A percentile compares a stretch with the other conserved stretches of the same genome.
These are phyloP conservation scores for Candida golubevii DNA, from an alignment of 805 yeast species.

Conservation along the genomic window DNA sequence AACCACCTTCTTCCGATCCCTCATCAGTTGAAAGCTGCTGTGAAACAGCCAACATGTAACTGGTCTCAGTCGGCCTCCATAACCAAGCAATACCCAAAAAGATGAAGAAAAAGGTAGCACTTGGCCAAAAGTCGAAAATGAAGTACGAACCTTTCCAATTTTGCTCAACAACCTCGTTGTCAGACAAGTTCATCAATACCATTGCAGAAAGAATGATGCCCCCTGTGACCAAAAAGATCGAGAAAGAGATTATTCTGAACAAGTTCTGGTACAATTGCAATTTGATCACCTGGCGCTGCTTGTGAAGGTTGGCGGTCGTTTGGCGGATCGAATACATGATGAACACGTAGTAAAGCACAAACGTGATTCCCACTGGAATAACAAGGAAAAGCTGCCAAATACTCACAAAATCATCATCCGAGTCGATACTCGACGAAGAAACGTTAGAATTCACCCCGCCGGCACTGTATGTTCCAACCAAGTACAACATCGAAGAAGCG, in stretches of 20 bases:
- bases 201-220: slow-evolving; percentile 72
- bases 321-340: slow-evolving; percentile 67
- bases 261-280: slow-evolving; percentile 79
- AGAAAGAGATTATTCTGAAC: slow-evolving; percentile 67
- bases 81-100: slow-evolving; percentile 81
- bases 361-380: slow-evolving; percentile 67
- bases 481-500: slow-evolving; percentile 31
- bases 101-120: slow-evolving; percentile 77
- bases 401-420: slow-evolving; percentile 48
- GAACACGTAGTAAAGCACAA: slow-evolving; percentile 69
- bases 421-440: slow-evolving; percentile 48
- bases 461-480: slow-evolving; percentile 31
- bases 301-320: slow-evolving; percentile 68
- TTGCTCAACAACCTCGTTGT: slow-evolving; percentile 72
- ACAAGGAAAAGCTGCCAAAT: slow-evolving; percentile 53
- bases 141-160: slow-evolving; percentile 93
- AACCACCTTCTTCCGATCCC: slow-evolving; percentile 29
- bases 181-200: slow-evolving; percentile 66
- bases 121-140: slow-evolving; percentile 91
- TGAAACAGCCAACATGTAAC: slow-evolving; percentile 90
- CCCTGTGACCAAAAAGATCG: slow-evolving; percentile 63
- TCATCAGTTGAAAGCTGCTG: slow-evolving; percentile 87
- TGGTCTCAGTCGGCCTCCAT: slow-evolving; percentile 97
- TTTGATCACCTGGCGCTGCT: slow-evolving; percentile 90
- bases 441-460: slow-evolving; percentile 23